A percentile compares a stretch with the other conserved stretches of the same genome.
These are phyloP conservation scores for Kazachstania taianensis DNA, from an alignment of 805 yeast species.

Conservation along the genomic window DNA sequence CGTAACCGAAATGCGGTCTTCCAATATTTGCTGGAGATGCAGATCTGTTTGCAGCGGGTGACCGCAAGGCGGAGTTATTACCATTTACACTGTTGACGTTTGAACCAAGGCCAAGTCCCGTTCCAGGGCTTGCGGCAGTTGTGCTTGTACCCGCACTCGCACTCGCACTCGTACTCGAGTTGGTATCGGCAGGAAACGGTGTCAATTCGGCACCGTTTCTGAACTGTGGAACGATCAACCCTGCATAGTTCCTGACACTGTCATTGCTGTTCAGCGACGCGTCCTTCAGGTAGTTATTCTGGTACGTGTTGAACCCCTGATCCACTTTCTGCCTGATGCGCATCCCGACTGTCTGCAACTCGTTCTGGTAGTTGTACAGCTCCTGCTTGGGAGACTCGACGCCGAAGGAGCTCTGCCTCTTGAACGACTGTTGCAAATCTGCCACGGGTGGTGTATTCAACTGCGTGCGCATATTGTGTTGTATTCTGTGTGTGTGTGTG, in stretches of 20 bases:
- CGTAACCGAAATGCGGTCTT: too few species aligned
- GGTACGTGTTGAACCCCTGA: slow-evolving; percentile 47
- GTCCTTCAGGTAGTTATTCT: neutral
- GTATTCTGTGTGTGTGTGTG: too few species aligned
- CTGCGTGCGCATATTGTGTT: too few species aligned
- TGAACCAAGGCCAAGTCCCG: too few species aligned
- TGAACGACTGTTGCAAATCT: too few species aligned
- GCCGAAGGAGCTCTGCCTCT: too few species aligned
- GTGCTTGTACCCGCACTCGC: neutral
- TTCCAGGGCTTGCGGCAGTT: neutral
- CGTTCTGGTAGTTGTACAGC: slow-evolving; percentile 8
- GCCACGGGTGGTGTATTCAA: too few species aligned
- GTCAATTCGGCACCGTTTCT: slow-evolving; percentile 3
- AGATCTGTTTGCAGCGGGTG: too few species aligned
- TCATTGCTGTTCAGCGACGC: slow-evolving; percentile 2
- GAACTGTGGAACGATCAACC: slow-evolving; percentile 20
- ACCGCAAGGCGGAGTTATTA: too few species aligned
- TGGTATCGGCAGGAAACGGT: slow-evolving; percentile 1
- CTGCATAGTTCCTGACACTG: slow-evolving; percentile 17
- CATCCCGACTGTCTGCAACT: slow-evolving; percentile 55
- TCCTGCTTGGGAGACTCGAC: neutral
- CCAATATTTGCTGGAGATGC: too few species aligned
- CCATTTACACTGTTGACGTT: too few species aligned
- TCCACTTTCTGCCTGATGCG: slow-evolving; percentile 57
- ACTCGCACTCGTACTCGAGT: too few species aligned